These are phyloP conservation scores for Trifolium dubium DNA, from an alignment of 306 rosid genomes.

Conservation along the genomic window DNA sequence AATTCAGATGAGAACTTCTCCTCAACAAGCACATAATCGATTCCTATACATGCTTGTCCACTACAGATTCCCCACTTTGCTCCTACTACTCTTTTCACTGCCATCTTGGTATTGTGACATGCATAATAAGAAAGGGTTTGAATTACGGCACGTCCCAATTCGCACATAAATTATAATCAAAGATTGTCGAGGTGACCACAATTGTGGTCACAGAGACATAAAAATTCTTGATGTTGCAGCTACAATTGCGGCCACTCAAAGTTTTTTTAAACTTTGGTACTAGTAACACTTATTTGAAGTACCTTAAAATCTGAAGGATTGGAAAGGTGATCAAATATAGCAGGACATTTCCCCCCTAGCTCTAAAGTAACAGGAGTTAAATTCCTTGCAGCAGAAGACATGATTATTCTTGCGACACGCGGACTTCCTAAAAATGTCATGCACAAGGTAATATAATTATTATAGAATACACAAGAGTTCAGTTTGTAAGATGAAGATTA, in stretches of 20 bases:
- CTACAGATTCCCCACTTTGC: constrained; percentile 92
- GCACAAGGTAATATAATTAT: background rate
- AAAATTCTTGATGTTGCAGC: background rate
- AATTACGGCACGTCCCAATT: background rate
- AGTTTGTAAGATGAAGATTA: background rate
- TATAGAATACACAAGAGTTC: constrained; percentile 3
- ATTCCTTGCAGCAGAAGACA: constrained; percentile 88
- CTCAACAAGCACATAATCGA: constrained; percentile 85
- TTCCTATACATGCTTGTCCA: constrained; percentile 87
- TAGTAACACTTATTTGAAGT: background rate
- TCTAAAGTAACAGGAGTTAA: constrained; percentile 92
- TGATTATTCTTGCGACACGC: constrained; percentile 59
- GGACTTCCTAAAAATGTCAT: constrained; percentile 70
- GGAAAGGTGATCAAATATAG: constrained; percentile 71
- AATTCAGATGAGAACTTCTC: constrained; percentile 56
- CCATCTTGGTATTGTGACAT: constrained; percentile 53
- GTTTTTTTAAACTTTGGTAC: background rate
- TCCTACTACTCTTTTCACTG: constrained; percentile 73
- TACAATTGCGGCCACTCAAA: background rate
- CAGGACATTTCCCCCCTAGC: constrained; percentile 98
- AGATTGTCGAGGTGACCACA: background rate
- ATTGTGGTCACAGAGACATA: background rate
- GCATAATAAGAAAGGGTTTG: background rate
- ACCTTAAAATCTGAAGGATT: constrained; percentile 72
- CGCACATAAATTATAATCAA: background rate